Base-by-base conservation (phyloP, 345 rosid genomes). In the Punica granatum region DNA sequence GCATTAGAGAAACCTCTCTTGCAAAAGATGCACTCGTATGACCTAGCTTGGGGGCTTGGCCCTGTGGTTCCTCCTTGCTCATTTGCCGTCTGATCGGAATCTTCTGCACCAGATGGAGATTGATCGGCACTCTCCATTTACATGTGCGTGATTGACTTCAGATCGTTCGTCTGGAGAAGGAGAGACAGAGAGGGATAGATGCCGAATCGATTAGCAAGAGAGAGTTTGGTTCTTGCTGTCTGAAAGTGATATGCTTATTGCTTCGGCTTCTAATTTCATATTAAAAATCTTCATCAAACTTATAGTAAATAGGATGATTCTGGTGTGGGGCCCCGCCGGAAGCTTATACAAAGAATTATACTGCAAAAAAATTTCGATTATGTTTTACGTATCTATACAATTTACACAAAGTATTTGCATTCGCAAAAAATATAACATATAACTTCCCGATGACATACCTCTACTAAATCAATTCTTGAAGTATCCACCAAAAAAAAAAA, bases 1-100 rank as follows among this genome's bases (percentile, higher is more conserved):
- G 98, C 96, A 74, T 81, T 92, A 30, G 95, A 81, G 79, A 92
- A 92, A 19, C 98, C 97, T 76, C 95, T 85, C 82, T 84, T 85
- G 78, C 98, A 92, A 69, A 88, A 92, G 66, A 77, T 78, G 74
- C 98, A 92, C 65, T 83, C 84, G 46, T 90, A 90, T 60, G 88
- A 81, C 76, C 90, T 86, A 35, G 72, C 73, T 28, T 74, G 77
- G 41, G 11, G 5, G 69, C 72, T 69, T 11, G 59, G 23, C 30
- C 59, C 30, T 1, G 31, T 53, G 59, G 30, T 23, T 1, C 30
- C 8, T 53, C 8, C 3, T 53, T 53, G 59, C 59, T 53, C 59
- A 25, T 53, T 23, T 12, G 13, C 31, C 2, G 30, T 35, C 67
- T 19, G 49, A 35, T 67, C 63, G 64, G 75, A 41, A 5, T 71